Percentiles rank a stretch among this genome's conserved stretches.
Conservation (phyloP, 176 grass and related monocot species). For the Oryza meridionalis region DNA sequence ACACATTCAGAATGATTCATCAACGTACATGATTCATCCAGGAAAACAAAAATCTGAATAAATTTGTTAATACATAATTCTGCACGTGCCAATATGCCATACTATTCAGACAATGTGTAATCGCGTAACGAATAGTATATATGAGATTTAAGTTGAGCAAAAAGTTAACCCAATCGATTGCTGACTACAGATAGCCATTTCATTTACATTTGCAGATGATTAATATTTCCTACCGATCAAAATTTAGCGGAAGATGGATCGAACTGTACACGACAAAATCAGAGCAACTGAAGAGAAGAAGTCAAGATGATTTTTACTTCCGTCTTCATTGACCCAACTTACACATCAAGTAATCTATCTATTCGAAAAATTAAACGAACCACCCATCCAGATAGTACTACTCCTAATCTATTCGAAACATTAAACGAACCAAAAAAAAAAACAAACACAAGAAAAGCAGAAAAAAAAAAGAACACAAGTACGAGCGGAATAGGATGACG, state of each 20-base stretch:
- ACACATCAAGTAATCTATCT: too few relatives aligned
- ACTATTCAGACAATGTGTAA: background rate
- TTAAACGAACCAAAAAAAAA: too few relatives aligned
- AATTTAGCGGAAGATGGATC: background rate
- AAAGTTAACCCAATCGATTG: background rate
- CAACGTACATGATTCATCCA: background rate
- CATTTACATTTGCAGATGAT: background rate
- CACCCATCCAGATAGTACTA: too few relatives aligned
- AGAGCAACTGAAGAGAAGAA: background rate
- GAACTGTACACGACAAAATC: background rate
- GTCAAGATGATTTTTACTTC: background rate
- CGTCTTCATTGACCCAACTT: background rate
- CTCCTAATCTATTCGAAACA: background rate
- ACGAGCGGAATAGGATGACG: background rate
- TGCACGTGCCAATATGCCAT: background rate
- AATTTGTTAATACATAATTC: background rate
- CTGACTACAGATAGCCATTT: background rate
- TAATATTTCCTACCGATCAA: background rate
- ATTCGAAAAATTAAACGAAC: background rate
- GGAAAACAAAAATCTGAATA: background rate
- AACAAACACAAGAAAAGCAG: too few relatives aligned
- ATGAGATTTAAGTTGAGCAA: background rate
- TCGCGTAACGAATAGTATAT: background rate
- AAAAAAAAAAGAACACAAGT: background rate
- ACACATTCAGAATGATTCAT: background rate